phyloP scores from a whole-genome alignment of 1,284 basidiomycete genomes.

The Fistulinella staudtii region DNA sequence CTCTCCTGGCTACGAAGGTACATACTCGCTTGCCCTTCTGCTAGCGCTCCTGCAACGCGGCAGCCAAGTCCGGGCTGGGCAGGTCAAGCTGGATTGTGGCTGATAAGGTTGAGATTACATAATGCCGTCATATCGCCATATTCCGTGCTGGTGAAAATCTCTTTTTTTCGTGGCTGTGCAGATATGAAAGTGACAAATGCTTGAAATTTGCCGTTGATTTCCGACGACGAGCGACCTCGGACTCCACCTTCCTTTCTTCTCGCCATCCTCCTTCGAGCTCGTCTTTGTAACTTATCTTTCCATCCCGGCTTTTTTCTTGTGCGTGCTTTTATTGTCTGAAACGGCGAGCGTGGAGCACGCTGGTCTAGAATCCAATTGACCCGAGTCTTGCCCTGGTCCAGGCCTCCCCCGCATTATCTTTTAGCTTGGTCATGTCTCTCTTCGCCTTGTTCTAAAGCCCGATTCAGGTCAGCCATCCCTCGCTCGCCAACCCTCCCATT shows the following conservation, averaged over 20 bases:
- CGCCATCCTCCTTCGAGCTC: slow-evolving; percentile 7
- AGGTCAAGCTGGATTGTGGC: too few relatives aligned
- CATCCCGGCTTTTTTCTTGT: not conserved
- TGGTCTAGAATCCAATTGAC: slow-evolving; percentile 16
- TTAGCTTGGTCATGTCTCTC: slow-evolving; percentile 20
- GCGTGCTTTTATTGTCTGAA: not conserved
- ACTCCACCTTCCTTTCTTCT: slow-evolving; percentile 11
- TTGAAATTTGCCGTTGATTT: slow-evolving; percentile 19
- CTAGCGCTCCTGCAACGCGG: too few relatives aligned
- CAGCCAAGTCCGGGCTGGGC: too few relatives aligned
- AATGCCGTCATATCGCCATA: not conserved
- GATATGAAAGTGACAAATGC: slow-evolving; percentile 26
- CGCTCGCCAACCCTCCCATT: not conserved
- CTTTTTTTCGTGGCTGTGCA: slow-evolving; percentile 15
- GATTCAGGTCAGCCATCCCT: too few relatives aligned
- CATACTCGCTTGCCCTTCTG: too few relatives aligned
- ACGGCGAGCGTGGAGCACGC: not conserved
- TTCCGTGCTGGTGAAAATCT: not conserved
- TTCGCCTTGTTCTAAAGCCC: slow-evolving; percentile 14
- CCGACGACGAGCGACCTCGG: slow-evolving; percentile 13
- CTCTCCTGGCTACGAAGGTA: too few relatives aligned
- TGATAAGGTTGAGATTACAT: slow-evolving; percentile 4
- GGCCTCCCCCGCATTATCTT: not conserved
- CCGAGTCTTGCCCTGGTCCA: not conserved
- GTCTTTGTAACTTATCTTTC: not conserved